Conservation (phyloP, 2,329 filamentous ascomycete genomes). For the Acrocalymma vagum region DNA sequence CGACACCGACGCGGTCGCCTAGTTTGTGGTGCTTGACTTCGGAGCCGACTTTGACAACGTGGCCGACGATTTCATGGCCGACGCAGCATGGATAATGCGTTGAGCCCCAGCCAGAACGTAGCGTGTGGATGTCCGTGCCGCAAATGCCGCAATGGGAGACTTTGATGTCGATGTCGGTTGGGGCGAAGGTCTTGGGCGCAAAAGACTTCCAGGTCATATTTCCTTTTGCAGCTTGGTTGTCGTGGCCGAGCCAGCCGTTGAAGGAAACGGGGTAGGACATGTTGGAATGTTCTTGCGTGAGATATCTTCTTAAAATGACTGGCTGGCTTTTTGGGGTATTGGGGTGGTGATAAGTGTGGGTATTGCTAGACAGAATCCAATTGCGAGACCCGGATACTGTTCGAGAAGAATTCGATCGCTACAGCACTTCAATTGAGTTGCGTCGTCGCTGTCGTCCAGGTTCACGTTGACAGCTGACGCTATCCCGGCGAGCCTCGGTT, state of each 20-base stretch:
- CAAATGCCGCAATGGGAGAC: slow-evolving; percentile 45
- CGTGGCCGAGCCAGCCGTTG: slow-evolving; percentile 65
- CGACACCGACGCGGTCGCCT: slow-evolving; percentile 67
- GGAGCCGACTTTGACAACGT: slow-evolving; percentile 45
- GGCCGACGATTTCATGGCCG: slow-evolving; percentile 54
- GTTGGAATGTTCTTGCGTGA: too few relatives aligned
- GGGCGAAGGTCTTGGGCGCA: slow-evolving; percentile 50
- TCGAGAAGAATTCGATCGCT: too few relatives aligned
- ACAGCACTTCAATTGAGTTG: too few relatives aligned
- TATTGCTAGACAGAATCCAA: too few relatives aligned
- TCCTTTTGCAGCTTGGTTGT: slow-evolving; percentile 58
- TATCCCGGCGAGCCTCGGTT: too few relatives aligned
- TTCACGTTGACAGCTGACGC: too few relatives aligned
- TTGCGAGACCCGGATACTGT: too few relatives aligned
- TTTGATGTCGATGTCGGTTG: slow-evolving; percentile 46
- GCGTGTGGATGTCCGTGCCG: slow-evolving; percentile 47
- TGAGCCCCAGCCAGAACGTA: slow-evolving; percentile 53
- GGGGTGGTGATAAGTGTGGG: too few relatives aligned
- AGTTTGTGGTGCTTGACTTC: slow-evolving; percentile 59
- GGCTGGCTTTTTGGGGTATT: too few relatives aligned
- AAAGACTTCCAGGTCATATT: slow-evolving; percentile 64
- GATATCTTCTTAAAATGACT: too few relatives aligned
- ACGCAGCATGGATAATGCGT: slow-evolving; percentile 54
- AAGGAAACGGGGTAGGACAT: slow-evolving; percentile 56
- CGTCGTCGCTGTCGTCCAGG: too few relatives aligned